Conservation (phyloP, 2,329 filamentous ascomycete species). For the Colletotrichum kahawae region DNA sequence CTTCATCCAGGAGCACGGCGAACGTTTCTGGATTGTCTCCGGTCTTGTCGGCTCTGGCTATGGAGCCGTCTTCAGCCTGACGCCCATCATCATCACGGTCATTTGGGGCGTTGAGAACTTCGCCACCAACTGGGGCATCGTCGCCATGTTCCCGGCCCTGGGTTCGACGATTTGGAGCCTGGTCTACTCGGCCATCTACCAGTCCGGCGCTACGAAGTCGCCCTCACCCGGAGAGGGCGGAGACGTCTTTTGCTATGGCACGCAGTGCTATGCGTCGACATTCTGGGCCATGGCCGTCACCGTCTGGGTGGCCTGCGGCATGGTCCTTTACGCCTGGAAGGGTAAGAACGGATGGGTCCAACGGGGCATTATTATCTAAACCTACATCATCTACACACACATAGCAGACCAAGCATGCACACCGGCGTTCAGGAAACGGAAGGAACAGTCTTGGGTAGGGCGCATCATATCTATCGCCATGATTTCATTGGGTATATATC, state of each 20-base stretch:
- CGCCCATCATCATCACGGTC: slow-evolving; percentile 91
- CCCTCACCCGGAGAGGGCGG: slow-evolving; percentile 39
- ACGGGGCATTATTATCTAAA: slow-evolving; percentile 71
- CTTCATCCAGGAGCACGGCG: slow-evolving; percentile 72
- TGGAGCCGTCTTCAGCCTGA: slow-evolving; percentile 87
- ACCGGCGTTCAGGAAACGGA: background rate
- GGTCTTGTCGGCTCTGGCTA: slow-evolving; percentile 88
- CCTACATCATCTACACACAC: background rate
- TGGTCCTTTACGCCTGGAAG: slow-evolving; percentile 84
- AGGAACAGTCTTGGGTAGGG: background rate
- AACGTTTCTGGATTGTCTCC: slow-evolving; percentile 86
- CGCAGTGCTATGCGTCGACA: slow-evolving; percentile 77
- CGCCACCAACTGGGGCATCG: slow-evolving; percentile 95
- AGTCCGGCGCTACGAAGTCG: slow-evolving; percentile 62
- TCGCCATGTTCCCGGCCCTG: slow-evolving; percentile 87
- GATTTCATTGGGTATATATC: slow-evolving; percentile 19
- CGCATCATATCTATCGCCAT: slow-evolving; percentile 1
- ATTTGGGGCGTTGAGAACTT: slow-evolving; percentile 99
- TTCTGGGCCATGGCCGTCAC: slow-evolving; percentile 88
- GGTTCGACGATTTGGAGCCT: slow-evolving; percentile 91
- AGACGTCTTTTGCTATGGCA: slow-evolving; percentile 78
- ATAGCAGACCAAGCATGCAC: background rate
- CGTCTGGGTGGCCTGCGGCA: slow-evolving; percentile 75
- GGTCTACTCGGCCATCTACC: slow-evolving; percentile 84
- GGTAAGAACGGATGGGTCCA: slow-evolving; percentile 76